Percentiles rank a stretch among this genome's conserved stretches.
These are phyloP conservation scores for Naganishia vishniacii DNA, from an alignment of 768 basidiomycete genomes.

Conservation along the genomic window DNA sequence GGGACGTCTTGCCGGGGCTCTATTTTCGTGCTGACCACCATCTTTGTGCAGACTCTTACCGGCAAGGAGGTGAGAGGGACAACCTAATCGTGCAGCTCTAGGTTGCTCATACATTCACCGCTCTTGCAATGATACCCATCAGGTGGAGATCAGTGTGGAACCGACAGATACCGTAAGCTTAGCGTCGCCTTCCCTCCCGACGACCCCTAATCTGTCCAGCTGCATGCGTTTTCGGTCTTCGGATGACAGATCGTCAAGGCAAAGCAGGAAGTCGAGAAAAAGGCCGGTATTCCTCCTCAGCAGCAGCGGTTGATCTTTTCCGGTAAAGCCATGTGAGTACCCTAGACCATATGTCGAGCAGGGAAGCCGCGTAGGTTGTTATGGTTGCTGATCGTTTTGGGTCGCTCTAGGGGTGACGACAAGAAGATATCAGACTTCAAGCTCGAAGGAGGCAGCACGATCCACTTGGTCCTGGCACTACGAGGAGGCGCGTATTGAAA, in stretches of 20 bases:
- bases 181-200: neutral
- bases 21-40: neutral
- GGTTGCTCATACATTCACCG: conserved; percentile 3
- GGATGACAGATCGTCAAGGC: conserved; percentile 85
- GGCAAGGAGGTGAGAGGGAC: conserved; percentile 74
- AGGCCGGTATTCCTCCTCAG: conserved; percentile 91
- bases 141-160: conserved; percentile 96
- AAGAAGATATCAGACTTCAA: conserved; percentile 81
- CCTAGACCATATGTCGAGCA: neutral
- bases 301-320: conserved; percentile 91
- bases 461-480: conserved; percentile 90
- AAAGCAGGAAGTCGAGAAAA: conserved; percentile 97
- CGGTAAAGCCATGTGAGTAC: conserved; percentile 79
- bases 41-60: conserved; percentile 68
- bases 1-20: neutral
- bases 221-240: too few relatives aligned
- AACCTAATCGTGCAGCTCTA: conserved; percentile 27
- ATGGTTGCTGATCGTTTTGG: neutral
- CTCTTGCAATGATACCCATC: neutral
- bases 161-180: conserved; percentile 23
- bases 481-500: conserved; percentile 62
- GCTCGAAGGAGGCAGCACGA: conserved; percentile 74
- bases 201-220: too few relatives aligned
- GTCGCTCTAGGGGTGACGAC: conserved; percentile 68
- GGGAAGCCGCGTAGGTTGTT: neutral